Base-by-base conservation (phyloP, 2,329 filamentous ascomycete genomes). In the Curvularia sp. region DNA sequence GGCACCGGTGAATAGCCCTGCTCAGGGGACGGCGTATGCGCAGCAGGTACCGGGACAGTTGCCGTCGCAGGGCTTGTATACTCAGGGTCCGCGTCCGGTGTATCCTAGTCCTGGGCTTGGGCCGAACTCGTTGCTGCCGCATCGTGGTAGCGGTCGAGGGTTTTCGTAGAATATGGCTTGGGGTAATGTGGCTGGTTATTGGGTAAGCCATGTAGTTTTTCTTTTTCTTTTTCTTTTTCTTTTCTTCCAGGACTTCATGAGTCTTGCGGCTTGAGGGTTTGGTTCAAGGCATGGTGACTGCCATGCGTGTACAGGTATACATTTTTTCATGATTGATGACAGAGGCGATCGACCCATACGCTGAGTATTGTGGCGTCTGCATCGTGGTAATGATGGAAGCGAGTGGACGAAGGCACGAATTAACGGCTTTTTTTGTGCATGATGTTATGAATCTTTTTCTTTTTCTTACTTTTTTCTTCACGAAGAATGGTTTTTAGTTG, bases 21-120 rank as follows among this genome's bases (percentile, higher is more conserved):
- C n/a, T 30, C 55, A 57, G 5, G 58, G n/a, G 12, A 15, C 41
- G 13, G 38, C 46, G 30, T 50, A 43, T 47, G 25, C 48, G 23
- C 53, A 43, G 42, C 30, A 34, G 15, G 15, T 18, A 7, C 15
- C 15, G 2, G 34, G 34, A n/a, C 34, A 36, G 15, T 36, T 36
- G 15, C 34, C 34, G 15, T 15, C 34, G 7, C 34, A n/a, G 34
- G 12, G 13, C 18, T 5, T 18, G 7, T 34, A 15, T 5, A 34
- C 32, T 15, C 34, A 36, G 5, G 15, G 15, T 1, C 7, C 15
- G 5, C 51, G 15, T 1, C 7, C 15, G 5, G 54, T 49, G 18
- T n/a, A 43, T 36, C 48, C 53, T 32, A 42, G 34, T n/a, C 34
- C 34, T 2, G 34, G 34, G 15, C 15, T 36, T n/a, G 15, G 15